These are phyloP conservation scores for Tolypocladium tropicale DNA, from an alignment of 2,329 filamentous ascomycete genomes.

Conservation along the genomic window DNA sequence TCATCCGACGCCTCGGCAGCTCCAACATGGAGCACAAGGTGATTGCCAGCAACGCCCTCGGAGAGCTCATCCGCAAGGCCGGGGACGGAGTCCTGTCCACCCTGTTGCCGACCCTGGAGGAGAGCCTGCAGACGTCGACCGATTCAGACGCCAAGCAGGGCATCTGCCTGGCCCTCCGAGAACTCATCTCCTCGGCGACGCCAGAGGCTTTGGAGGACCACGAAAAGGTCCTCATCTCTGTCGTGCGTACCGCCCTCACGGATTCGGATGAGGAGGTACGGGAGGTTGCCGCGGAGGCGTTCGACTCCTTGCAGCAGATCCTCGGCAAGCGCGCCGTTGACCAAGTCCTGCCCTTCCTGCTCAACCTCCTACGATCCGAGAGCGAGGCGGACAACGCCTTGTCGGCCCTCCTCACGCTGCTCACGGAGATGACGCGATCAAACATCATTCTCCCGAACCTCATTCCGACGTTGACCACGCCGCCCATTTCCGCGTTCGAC, in stretches of 20 bases:
- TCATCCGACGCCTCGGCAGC: slow-evolving; percentile 88
- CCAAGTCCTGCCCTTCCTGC: slow-evolving; percentile 84
- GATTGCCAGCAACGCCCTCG: slow-evolving; percentile 93
- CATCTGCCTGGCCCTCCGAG: slow-evolving; percentile 91
- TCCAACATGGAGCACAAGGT: slow-evolving; percentile 98
- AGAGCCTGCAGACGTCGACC: slow-evolving; percentile 76
- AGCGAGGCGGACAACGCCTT: slow-evolving; percentile 85
- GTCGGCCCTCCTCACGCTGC: slow-evolving; percentile 81
- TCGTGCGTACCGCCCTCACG: slow-evolving; percentile 84
- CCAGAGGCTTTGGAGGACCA: slow-evolving; percentile 86
- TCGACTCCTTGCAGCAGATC: slow-evolving; percentile 88
- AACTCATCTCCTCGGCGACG: slow-evolving; percentile 83
- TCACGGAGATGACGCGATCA: slow-evolving; percentile 86
- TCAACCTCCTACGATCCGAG: slow-evolving; percentile 79
- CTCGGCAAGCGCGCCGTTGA: slow-evolving; percentile 92
- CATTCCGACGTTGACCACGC: slow-evolving; percentile 81
- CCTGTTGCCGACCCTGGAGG: slow-evolving; percentile 82
- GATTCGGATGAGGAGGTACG: slow-evolving; percentile 84
- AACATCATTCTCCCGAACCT: slow-evolving; percentile 96
- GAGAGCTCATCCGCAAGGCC: slow-evolving; percentile 93
- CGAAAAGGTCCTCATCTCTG: slow-evolving; percentile 88
- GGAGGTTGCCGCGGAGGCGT: slow-evolving; percentile 93
- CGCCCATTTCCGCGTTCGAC: slow-evolving; percentile 90
- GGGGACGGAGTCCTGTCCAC: slow-evolving; percentile 86
- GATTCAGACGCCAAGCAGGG: slow-evolving; percentile 93